phyloP scores from a whole-genome alignment of 345 rosid species.

The Linum usitatissimum region DNA sequence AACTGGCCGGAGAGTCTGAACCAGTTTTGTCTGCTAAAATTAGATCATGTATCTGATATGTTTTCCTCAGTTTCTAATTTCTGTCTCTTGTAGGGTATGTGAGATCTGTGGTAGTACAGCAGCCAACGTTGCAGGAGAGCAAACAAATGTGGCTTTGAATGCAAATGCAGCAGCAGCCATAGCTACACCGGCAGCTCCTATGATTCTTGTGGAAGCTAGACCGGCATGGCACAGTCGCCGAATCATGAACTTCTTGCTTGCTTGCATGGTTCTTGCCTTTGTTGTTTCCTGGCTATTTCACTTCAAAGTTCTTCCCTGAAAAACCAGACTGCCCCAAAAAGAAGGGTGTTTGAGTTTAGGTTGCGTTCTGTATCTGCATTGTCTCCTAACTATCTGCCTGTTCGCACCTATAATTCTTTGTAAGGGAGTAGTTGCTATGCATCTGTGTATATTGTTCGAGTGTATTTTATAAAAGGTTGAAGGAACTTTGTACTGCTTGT shows the following conservation, averaged over 20 bases:
- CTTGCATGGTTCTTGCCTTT: constrained; percentile 50
- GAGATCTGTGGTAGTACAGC: constrained; percentile 60
- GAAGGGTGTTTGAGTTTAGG: not conserved
- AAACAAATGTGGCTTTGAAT: constrained; percentile 20
- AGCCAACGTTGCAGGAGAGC: constrained; percentile 33
- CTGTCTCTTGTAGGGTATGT: constrained; percentile 30
- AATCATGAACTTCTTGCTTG: constrained; percentile 48
- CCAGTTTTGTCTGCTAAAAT: no score
- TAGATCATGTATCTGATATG: no score
- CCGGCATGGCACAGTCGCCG: constrained; percentile 54
- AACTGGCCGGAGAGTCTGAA: no score
- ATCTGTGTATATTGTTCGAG: not conserved
- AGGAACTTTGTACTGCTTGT: constrained; percentile 29
- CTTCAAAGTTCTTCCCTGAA: constrained; percentile 28
- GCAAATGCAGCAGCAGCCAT: constrained; percentile 9
- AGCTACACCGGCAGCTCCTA: constrained; percentile 23
- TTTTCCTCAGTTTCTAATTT: no score
- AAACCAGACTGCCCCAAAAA: not conserved
- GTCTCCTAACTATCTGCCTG: no score
- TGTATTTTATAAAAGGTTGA: not conserved
- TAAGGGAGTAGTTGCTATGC: not conserved
- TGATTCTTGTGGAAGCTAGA: constrained; percentile 29
- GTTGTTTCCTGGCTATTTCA: constrained; percentile 63
- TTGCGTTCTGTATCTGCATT: no score
- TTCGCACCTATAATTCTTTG: no score